Percentiles rank a stretch among this genome's conserved stretches.
Evolutionary conservation across 768 basidiomycete species (phyloP).

Genomic region (Arthromyces matolae): DNA sequence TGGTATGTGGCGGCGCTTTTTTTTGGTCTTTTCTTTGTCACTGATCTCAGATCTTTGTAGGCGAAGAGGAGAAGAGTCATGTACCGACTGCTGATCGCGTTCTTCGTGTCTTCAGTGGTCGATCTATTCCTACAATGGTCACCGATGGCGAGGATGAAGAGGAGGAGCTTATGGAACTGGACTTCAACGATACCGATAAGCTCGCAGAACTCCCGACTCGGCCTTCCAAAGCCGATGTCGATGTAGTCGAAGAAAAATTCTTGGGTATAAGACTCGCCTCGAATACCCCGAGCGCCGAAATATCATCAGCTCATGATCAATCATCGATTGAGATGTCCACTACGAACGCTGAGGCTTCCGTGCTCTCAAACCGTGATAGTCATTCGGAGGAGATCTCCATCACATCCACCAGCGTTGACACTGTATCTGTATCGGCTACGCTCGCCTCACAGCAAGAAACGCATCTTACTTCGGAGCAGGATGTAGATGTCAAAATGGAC

Average conservation of each 20-base stretch:
- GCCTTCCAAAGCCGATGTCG: constrained; percentile 11
- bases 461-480: background rate
- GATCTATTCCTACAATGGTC: constrained; percentile 18
- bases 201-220: constrained; percentile 31
- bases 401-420: too few relatives aligned
- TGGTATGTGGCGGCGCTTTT: too few relatives aligned
- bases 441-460: too few relatives aligned
- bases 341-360: background rate
- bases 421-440: too few relatives aligned
- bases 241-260: constrained; percentile 31
- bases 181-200: constrained; percentile 59
- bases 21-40: too few relatives aligned
- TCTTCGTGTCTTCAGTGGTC: constrained; percentile 54
- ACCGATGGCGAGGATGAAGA: constrained; percentile 29
- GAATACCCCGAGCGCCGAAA: background rate
- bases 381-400: too few relatives aligned
- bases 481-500: background rate
- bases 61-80: constrained; percentile 48
- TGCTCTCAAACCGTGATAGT: too few relatives aligned
- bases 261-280: constrained; percentile 29
- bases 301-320: too few relatives aligned
- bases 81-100: constrained; percentile 72
- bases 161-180: constrained; percentile 53
- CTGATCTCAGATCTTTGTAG: constrained; percentile 22
- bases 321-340: too few relatives aligned